Conservation (phyloP, 2,329 filamentous ascomycete genomes). For the Paecilomyces niveus region DNA sequence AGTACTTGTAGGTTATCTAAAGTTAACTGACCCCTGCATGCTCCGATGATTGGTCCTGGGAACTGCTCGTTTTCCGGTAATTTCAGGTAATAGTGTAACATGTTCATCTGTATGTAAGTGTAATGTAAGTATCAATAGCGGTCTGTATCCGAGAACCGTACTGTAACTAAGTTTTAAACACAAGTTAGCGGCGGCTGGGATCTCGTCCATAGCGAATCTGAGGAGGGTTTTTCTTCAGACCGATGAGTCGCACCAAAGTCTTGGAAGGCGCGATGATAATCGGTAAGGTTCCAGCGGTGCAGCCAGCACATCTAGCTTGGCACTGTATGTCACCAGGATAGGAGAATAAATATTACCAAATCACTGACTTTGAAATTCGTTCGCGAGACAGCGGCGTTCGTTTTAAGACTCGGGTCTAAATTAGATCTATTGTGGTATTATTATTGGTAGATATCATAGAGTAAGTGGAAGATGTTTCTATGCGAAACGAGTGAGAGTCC, state of each 20-base stretch:
- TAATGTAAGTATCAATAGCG: not conserved
- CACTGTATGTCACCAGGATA: not conserved
- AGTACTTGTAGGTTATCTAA: too few relatives aligned
- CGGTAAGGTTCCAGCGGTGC: not conserved
- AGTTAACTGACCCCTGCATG: too few relatives aligned
- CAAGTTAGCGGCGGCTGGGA: not conserved
- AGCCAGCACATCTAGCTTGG: not conserved
- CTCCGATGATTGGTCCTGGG: too few relatives aligned
- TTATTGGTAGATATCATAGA: not conserved
- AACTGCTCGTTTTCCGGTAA: not conserved
- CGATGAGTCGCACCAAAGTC: not conserved
- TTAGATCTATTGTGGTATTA: not conserved
- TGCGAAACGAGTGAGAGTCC: not conserved
- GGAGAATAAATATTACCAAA: not conserved
- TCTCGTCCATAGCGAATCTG: not conserved
- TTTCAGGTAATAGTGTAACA: not conserved
- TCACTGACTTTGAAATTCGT: not conserved
- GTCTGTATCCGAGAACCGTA: not conserved
- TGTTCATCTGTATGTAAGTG: not conserved
- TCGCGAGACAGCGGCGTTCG: too few relatives aligned
- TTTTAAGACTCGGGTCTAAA: not conserved
- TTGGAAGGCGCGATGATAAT: not conserved
- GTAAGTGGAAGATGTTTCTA: not conserved
- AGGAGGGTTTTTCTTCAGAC: not conserved
- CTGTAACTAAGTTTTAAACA: not conserved